Conservation (phyloP, 75 land plant genomes). For the Adiantum capillusveneris region DNA sequence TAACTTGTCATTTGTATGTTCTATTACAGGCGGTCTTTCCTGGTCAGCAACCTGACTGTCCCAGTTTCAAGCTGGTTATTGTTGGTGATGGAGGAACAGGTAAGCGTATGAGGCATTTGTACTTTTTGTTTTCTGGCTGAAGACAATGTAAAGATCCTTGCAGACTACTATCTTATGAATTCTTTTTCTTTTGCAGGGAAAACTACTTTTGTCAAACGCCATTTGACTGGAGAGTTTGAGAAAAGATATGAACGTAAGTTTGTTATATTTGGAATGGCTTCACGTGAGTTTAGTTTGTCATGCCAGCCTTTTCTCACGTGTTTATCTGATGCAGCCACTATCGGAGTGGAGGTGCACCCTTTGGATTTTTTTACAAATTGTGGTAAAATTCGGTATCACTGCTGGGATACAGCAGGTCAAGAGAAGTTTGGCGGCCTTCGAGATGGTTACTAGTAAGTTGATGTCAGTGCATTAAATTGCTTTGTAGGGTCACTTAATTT, state of each 20-base stretch:
- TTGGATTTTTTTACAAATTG: constrained; percentile 67
- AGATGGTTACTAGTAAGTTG: constrained; percentile 77
- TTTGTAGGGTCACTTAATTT: no score
- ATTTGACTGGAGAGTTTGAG: constrained; percentile 74
- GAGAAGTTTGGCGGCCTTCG: constrained; percentile 74
- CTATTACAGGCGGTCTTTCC: background rate
- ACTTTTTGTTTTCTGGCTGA: no score
- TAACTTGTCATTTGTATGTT: background rate
- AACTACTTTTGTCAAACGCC: constrained; percentile 74
- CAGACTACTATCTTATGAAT: no score
- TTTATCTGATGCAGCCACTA: constrained; percentile 38
- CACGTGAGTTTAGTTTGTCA: background rate
- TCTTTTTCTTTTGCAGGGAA: constrained; percentile 44
- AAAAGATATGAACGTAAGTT: constrained; percentile 76
- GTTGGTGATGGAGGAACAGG: constrained; percentile 81
- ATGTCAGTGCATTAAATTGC: no score
- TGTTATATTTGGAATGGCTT: background rate
- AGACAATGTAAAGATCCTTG: background rate
- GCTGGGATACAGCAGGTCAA: constrained; percentile 86
- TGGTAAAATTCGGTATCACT: constrained; percentile 55
- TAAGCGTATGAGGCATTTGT: no score
- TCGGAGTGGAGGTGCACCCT: constrained; percentile 81
- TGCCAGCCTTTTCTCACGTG: background rate
- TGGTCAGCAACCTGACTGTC: constrained; percentile 32
- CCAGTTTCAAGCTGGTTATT: constrained; percentile 71